These are phyloP conservation scores for Xylaria polymorpha DNA, from an alignment of 2,329 filamentous ascomycete species.

Conservation along the genomic window DNA sequence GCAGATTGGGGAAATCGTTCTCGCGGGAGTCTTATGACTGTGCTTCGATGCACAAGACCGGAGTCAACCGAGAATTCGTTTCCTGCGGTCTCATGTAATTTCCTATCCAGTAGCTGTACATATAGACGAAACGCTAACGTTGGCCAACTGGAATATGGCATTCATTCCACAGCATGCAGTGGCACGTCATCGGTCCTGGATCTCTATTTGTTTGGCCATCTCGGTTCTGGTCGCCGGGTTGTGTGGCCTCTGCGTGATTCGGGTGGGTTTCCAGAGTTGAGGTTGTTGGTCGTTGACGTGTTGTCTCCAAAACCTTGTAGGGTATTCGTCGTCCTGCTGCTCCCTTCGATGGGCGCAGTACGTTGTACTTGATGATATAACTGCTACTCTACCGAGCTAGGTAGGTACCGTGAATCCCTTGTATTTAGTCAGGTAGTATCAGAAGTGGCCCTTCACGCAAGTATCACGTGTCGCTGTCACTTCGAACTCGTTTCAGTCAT, in stretches of 20 bases:
- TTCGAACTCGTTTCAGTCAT: slow-evolving; percentile 5
- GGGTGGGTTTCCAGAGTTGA: background rate
- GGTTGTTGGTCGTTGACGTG: background rate
- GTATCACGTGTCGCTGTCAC: slow-evolving; percentile 34
- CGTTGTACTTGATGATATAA: slow-evolving; percentile 7
- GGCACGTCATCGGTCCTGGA: slow-evolving; percentile 14
- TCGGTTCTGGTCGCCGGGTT: background rate
- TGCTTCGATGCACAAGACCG: slow-evolving; percentile 44
- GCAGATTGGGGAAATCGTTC: slow-evolving; percentile 4
- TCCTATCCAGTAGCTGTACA: slow-evolving; percentile 6
- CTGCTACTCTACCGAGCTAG: background rate
- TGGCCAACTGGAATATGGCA: slow-evolving; percentile 9
- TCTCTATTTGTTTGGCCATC: slow-evolving; percentile 14
- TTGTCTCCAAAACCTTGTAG: background rate
- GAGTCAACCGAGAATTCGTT: slow-evolving; percentile 36
- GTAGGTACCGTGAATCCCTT: background rate
- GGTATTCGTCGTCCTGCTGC: background rate
- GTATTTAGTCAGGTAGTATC: slow-evolving; percentile 13
- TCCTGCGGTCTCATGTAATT: slow-evolving; percentile 24
- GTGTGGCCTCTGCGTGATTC: background rate
- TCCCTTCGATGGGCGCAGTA: background rate
- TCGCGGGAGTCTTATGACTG: slow-evolving; percentile 39
- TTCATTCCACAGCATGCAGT: slow-evolving; percentile 30
- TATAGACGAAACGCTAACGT: slow-evolving; percentile 4
- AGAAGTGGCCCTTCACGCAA: slow-evolving; percentile 23